phyloP scores from a whole-genome alignment of 139 green algal genomes.

The Zygnema circumcarinatum region DNA sequence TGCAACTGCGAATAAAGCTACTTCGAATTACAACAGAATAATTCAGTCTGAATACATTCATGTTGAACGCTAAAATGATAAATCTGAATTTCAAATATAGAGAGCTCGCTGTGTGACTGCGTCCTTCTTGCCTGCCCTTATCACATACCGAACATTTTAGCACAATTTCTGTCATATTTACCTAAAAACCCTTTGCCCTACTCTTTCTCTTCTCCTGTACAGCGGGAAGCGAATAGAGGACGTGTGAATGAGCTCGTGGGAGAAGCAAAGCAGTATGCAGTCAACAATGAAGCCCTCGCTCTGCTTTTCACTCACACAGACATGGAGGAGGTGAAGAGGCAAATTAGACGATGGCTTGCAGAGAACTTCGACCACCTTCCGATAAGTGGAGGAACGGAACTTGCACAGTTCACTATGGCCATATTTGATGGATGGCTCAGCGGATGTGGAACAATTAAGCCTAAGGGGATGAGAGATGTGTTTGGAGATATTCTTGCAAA shows the following conservation, averaged over 20 bases:
- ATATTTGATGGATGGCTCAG: constrained; percentile 18
- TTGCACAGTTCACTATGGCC: neutral
- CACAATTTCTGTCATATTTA: no score
- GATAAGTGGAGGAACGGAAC: constrained; percentile 6
- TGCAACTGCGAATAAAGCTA: no score
- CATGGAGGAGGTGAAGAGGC: neutral
- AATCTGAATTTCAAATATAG: no score
- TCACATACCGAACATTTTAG: no score
- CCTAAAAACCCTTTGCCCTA: no score
- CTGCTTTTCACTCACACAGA: constrained; percentile 23
- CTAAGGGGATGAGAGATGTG: neutral
- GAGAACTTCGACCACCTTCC: constrained; percentile 36
- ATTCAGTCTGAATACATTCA: no score
- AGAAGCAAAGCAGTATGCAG: constrained; percentile 12
- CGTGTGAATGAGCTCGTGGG: neutral
- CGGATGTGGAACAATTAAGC: neutral
- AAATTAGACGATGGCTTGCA: constrained; percentile 27
- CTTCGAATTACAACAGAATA: no score
- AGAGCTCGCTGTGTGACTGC: no score
- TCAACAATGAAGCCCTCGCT: constrained; percentile 3
- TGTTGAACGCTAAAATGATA: no score
- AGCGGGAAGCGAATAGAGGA: no score
- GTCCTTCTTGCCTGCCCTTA: no score
- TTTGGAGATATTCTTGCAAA: neutral
- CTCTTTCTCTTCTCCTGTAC: no score